phyloP scores from a whole-genome alignment of 768 basidiomycete genomes.

The Boletus insuetus region DNA sequence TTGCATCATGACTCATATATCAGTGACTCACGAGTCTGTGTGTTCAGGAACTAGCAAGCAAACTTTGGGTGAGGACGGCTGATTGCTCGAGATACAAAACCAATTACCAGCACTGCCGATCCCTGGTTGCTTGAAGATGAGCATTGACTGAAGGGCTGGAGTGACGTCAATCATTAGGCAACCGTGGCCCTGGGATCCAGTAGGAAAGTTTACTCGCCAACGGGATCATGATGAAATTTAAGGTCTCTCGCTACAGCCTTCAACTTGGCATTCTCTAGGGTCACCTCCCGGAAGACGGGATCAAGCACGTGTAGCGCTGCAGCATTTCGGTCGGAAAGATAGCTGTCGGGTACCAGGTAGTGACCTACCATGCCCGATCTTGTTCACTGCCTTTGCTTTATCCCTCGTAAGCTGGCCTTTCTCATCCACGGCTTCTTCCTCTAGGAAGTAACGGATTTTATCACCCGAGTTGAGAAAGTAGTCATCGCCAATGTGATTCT shows the following conservation, averaged over 20 bases:
- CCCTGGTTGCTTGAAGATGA: slow-evolving; percentile 91
- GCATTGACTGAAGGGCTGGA: slow-evolving; percentile 86
- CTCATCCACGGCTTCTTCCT: slow-evolving; percentile 76
- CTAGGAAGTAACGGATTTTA: slow-evolving; percentile 94
- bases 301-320: slow-evolving; percentile 86
- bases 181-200: background rate
- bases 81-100: background rate
- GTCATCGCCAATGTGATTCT: slow-evolving; percentile 82
- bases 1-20: background rate
- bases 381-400: slow-evolving; percentile 85
- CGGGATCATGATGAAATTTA: slow-evolving; percentile 81
- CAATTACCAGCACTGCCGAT: slow-evolving; percentile 87
- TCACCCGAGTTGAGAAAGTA: slow-evolving; percentile 93
- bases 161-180: background rate
- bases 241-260: slow-evolving; percentile 72
- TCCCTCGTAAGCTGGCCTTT: slow-evolving; percentile 67
- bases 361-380: slow-evolving; percentile 81
- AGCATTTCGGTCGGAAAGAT: background rate
- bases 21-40: slow-evolving; percentile 78
- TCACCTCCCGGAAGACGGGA: slow-evolving; percentile 73
- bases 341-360: background rate
- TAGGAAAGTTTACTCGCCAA: slow-evolving; percentile 45
- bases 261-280: slow-evolving; percentile 74
- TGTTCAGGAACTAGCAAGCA: slow-evolving; percentile 71
- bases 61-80: background rate